Percentiles rank a stretch among this genome's conserved stretches.
These are phyloP conservation scores for Sphaerostilbella broomeana DNA, from an alignment of 2,329 filamentous ascomycete species.

Conservation along the genomic window DNA sequence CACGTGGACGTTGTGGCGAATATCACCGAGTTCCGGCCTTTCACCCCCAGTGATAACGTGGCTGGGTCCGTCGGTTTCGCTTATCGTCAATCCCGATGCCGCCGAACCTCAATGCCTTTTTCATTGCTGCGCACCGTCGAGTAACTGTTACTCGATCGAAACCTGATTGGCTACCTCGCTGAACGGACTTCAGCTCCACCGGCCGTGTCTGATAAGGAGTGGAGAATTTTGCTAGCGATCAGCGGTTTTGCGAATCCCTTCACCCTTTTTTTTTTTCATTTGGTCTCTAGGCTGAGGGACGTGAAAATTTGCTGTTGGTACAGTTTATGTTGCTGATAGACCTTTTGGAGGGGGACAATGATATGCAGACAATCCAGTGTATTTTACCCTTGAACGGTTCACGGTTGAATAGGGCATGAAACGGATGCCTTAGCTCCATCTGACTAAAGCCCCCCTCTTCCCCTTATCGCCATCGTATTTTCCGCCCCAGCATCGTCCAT, in stretches of 20 bases:
- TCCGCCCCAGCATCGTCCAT: conserved; percentile 2
- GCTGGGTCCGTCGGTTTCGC: conserved; percentile 1
- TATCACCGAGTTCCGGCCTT: background rate
- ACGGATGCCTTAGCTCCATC: background rate
- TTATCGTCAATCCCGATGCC: conserved; percentile 12
- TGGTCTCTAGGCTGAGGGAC: background rate
- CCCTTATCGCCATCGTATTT: background rate
- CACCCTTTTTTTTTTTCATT: background rate
- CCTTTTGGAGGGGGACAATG: background rate
- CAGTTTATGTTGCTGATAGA: background rate
- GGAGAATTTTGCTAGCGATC: background rate
- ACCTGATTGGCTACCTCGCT: conserved; percentile 7
- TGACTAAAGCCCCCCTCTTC: conserved; percentile 1
- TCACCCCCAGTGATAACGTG: conserved; percentile 3
- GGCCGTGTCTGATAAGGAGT: conserved; percentile 8
- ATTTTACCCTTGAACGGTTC: background rate
- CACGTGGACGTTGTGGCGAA: conserved; percentile 7
- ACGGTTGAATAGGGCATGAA: background rate
- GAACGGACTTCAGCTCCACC: conserved; percentile 1
- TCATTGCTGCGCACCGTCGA: conserved; percentile 5
- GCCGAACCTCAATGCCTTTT: conserved; percentile 5
- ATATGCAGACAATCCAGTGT: background rate
- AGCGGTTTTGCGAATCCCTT: conserved; percentile 8
- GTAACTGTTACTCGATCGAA: conserved; percentile 13
- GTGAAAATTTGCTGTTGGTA: background rate